Evolutionary conservation across 257 asterid genomes (phyloP).

Genomic region (Euphrasia confusa): DNA sequence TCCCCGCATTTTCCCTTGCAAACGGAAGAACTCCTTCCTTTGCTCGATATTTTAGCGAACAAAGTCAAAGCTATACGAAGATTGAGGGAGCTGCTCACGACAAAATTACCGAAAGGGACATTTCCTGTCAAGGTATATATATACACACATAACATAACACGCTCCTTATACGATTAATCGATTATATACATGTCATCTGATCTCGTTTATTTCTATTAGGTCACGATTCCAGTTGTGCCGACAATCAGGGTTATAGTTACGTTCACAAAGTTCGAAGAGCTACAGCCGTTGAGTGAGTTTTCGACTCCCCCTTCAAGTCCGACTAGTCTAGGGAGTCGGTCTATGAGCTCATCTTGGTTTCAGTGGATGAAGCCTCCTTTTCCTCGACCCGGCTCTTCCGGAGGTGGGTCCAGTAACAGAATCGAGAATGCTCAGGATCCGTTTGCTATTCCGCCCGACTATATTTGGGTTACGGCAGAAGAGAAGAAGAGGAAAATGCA

Average conservation of each 20-base stretch:
- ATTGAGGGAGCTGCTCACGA: constrained; percentile 58
- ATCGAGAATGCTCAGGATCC: constrained; percentile 54
- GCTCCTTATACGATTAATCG: constrained; percentile 1
- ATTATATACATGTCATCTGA: not conserved
- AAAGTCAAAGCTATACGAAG: constrained; percentile 70
- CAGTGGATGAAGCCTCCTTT: constrained; percentile 62
- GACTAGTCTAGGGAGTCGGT: constrained; percentile 33
- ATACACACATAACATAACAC: no score
- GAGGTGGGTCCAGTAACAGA: constrained; percentile 31
- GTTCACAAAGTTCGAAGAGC: constrained; percentile 61
- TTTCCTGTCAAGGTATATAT: constrained; percentile 67
- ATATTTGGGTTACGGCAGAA: constrained; percentile 53
- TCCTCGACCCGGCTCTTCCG: constrained; percentile 38
- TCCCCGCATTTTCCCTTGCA: constrained; percentile 60
- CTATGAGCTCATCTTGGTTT: constrained; percentile 60
- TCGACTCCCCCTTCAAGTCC: constrained; percentile 31
- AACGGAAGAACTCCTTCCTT: constrained; percentile 64
- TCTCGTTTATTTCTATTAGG: constrained; percentile 31
- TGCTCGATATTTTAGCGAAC: constrained; percentile 72
- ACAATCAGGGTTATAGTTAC: constrained; percentile 63
- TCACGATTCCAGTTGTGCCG: constrained; percentile 65
- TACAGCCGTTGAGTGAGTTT: constrained; percentile 55
- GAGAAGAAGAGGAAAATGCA: constrained; percentile 62
- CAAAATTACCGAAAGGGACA: constrained; percentile 62
- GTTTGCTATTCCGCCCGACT: constrained; percentile 51